Conservation (phyloP, 2,329 filamentous ascomycete genomes). For the Paraconiothyrium sp. region DNA sequence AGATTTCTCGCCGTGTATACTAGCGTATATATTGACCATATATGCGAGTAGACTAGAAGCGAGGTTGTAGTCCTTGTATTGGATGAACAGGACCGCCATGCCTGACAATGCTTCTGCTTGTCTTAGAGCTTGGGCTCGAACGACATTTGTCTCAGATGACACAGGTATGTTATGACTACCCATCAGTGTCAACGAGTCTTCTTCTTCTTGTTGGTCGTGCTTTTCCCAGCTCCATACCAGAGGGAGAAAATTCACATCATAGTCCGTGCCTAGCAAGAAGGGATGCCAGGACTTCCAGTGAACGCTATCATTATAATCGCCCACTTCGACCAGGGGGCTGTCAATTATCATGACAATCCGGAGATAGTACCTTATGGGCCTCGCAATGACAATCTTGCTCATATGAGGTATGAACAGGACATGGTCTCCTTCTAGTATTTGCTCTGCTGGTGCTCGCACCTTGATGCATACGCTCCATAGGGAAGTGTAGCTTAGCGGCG, state of each 20-base stretch:
- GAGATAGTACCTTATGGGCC: neutral
- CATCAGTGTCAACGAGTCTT: neutral
- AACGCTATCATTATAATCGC: neutral
- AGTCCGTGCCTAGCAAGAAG: neutral
- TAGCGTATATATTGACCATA: neutral
- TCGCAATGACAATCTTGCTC: slow-evolving; percentile 2
- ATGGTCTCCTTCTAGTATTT: neutral
- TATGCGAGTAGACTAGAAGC: neutral
- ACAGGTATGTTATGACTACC: too few species aligned
- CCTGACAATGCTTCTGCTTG: neutral
- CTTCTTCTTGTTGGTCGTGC: neutral
- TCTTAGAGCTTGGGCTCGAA: neutral
- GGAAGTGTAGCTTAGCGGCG: neutral
- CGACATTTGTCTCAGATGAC: too few species aligned
- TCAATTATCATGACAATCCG: neutral
- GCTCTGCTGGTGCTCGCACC: neutral
- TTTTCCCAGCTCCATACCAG: slow-evolving; percentile 13
- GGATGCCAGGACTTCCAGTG: too few species aligned
- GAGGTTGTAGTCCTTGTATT: neutral
- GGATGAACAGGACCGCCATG: neutral
- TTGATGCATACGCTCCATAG: neutral
- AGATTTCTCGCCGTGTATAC: neutral
- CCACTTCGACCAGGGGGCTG: neutral
- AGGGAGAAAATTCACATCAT: neutral
- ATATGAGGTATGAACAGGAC: neutral